Evolutionary conservation across 2,329 filamentous ascomycete genomes (phyloP).

Genomic region (Thyridium curvatum): DNA sequence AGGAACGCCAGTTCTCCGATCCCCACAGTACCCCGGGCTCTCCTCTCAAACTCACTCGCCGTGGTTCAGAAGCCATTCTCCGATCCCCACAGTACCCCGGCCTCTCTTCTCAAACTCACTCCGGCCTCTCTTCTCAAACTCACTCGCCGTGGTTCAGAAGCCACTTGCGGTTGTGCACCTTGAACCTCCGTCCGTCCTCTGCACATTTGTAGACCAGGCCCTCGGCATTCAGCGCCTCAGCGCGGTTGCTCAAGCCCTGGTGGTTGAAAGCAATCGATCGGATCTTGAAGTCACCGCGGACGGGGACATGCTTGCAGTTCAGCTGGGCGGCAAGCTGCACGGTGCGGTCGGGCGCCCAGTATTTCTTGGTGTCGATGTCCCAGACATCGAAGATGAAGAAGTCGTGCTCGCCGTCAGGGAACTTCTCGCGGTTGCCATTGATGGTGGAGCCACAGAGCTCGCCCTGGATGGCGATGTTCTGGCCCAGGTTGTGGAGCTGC

Average conservation of each 20-base stretch:
- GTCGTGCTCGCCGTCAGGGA: constrained; percentile 9
- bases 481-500: constrained; percentile 11
- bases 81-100: no score
- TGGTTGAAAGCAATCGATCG: constrained; percentile 6
- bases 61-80: constrained; percentile 1
- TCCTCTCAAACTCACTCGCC: constrained; percentile 1
- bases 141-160: neutral
- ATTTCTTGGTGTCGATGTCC: constrained; percentile 10
- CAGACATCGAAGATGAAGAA: constrained; percentile 16
- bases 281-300: constrained; percentile 4
- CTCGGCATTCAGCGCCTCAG: neutral
- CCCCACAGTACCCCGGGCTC: no score
- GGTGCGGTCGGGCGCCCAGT: constrained; percentile 1
- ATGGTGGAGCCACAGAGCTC: constrained; percentile 22
- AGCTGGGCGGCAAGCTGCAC: constrained; percentile 5
- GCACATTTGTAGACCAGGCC: constrained; percentile 3
- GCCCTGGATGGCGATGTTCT: constrained; percentile 21
- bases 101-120: no score
- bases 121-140: no score
- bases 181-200: constrained; percentile 1
- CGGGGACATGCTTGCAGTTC: constrained; percentile 9
- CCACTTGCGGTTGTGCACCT: constrained; percentile 2
- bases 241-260: neutral
- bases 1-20: no score
- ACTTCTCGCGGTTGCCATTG: constrained; percentile 19